Evolutionary conservation across 352 stramenopile genomes (phyloP).

Genomic region (Phytophthora ramorum): DNA sequence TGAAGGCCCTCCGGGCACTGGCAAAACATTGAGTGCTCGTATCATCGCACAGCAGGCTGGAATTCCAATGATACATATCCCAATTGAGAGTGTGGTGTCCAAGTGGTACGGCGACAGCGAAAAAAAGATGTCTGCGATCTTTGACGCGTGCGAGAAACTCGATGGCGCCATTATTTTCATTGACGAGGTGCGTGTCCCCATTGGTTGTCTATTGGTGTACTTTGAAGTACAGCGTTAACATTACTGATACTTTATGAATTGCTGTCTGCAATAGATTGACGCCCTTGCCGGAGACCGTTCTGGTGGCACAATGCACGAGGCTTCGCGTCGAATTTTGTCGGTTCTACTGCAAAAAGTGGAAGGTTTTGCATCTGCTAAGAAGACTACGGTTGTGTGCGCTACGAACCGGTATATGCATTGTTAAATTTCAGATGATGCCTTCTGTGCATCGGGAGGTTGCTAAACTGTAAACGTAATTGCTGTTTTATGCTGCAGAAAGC

Average conservation of each 20-base stretch:
- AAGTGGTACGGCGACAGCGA: slow-evolving; percentile 97
- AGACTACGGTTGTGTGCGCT: slow-evolving; percentile 93
- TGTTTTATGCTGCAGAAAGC: slow-evolving; percentile 65
- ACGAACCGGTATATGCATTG: slow-evolving; percentile 79
- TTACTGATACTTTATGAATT: slow-evolving; percentile 1
- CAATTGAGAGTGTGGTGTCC: slow-evolving; percentile 93
- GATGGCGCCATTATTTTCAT: slow-evolving; percentile 95
- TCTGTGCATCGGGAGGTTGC: neutral
- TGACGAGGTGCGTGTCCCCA: slow-evolving; percentile 75
- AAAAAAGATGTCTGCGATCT: slow-evolving; percentile 95
- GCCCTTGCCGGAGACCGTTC: slow-evolving; percentile 90
- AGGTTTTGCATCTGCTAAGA: slow-evolving; percentile 92
- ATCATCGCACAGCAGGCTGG: slow-evolving; percentile 94
- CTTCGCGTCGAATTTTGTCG: slow-evolving; percentile 91
- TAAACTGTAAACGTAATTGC: neutral
- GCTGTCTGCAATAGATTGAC: slow-evolving; percentile 71
- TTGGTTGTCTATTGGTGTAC: neutral
- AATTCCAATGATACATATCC: slow-evolving; percentile 94
- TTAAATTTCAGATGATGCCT: neutral
- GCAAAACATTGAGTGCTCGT: slow-evolving; percentile 94
- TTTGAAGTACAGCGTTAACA: neutral
- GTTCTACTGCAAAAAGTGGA: slow-evolving; percentile 94
- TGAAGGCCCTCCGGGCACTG: slow-evolving; percentile 94
- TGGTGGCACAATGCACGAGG: slow-evolving; percentile 92
- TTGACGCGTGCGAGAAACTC: slow-evolving; percentile 93